Evolutionary conservation across 495 filamentous ascomycete species (phyloP).

Genomic region (Hyaloscypha variabilis): DNA sequence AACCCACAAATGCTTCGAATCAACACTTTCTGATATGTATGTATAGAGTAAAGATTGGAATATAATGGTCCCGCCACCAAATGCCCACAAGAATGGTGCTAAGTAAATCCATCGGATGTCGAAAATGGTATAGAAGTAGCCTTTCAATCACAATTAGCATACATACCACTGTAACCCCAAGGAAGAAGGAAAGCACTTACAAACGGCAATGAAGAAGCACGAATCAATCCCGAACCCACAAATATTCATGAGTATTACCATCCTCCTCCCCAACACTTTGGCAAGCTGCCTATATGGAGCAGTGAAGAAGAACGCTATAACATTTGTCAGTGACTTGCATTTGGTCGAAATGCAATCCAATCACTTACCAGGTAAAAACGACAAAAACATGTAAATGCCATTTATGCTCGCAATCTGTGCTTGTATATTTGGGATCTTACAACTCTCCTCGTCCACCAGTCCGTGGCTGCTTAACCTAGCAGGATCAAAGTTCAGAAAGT

Average conservation of each 20-base stretch:
- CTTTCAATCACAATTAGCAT: background rate
- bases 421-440: conserved; percentile 11
- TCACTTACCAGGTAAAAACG: conserved; percentile 9
- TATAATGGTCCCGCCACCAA: conserved; percentile 12
- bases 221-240: background rate
- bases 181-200: background rate
- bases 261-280: conserved; percentile 9
- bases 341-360: background rate
- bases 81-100: conserved; percentile 6
- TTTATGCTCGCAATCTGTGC: conserved; percentile 11
- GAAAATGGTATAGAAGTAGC: conserved; percentile 12
- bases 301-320: conserved; percentile 14
- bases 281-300: conserved; percentile 12
- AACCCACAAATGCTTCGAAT: conserved; percentile 9
- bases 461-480: background rate
- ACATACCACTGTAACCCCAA: background rate
- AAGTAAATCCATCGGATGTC: conserved; percentile 19
- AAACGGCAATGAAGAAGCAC: conserved; percentile 3
- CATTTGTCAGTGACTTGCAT: background rate
- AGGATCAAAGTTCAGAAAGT: conserved; percentile 4
- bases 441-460: conserved; percentile 16
- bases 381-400: conserved; percentile 4
- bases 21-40: conserved; percentile 11
- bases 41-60: conserved; percentile 9
- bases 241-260: conserved; percentile 12